Evolutionary conservation across 108 stramenopile species (phyloP), one percentile per base, ranked within the genome.

Genomic region (Cylindrotheca fusiformis): DNA sequence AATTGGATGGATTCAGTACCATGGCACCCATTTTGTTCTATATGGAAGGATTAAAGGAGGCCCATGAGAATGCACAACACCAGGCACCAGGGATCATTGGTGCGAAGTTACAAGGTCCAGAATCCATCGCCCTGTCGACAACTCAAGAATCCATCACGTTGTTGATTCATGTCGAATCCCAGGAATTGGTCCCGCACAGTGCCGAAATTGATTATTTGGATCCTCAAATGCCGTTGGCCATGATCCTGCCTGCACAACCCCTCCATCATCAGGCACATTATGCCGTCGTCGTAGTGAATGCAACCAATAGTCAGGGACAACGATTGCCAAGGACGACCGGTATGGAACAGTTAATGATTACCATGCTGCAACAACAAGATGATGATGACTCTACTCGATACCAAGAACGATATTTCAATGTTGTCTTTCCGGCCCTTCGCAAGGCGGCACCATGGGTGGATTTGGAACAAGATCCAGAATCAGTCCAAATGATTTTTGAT

Each of bases 1-100:
- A 75, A 44, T 47, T 83, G 57, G 91, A 93, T 65, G 91, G 91
- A 2, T 93, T 93, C 58, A 81, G 86, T 48, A 89, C 88, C 18
- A 76, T 80, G 67, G 84, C 75, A 2, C 82, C 87, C 20, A 82
- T 89, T 4, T 48, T 93, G 19, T 92, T 89, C 48, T 93, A 93
- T 58, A 71, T 93, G 29, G 76, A 84, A 18, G 88, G 83, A 17
- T 44, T 87, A 31, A 77, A 81, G 58, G 79, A 80, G 49, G 57
- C 74, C 5, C 62, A 77, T 51, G 75, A 73, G 52, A 36, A 56
- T 10, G 32, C 18, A 24, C 49, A 31, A 21, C 6, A 14, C 6
- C 6, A 41, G 32, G 31, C 27, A 28, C 30, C 29, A 27, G 50
- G 1, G 14, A 53, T 60, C 32, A 50, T 59, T 31, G 21, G 32